phyloP scores from a whole-genome alignment of 2,329 filamentous ascomycete genomes.

The Aspergillus oerlinghausenensis region DNA sequence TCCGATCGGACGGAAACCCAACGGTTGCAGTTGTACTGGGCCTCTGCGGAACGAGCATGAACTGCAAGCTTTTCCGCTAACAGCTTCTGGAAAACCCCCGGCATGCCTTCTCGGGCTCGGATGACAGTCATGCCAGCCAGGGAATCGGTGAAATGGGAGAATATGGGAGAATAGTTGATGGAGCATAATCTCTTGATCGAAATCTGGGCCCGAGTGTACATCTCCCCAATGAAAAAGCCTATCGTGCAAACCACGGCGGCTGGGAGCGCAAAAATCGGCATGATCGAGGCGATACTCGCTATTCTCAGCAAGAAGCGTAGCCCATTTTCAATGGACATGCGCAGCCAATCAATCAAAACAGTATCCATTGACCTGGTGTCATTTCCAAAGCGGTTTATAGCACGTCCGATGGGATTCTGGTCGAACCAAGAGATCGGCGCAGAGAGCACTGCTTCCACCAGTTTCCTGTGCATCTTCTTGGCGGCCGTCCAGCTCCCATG shows the following conservation, averaged over 20 bases:
- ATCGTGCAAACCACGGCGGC: constrained; percentile 44
- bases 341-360: constrained; percentile 41
- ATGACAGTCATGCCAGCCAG: constrained; percentile 50
- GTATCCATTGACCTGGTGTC: constrained; percentile 56
- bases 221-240: constrained; percentile 46
- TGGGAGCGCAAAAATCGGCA: constrained; percentile 50
- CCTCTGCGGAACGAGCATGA: constrained; percentile 46
- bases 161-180: constrained; percentile 51
- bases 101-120: constrained; percentile 48
- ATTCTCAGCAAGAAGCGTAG: constrained; percentile 46
- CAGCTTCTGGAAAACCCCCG: constrained; percentile 45
- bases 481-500: constrained; percentile 56
- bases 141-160: constrained; percentile 54
- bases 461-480: constrained; percentile 48
- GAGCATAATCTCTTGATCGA: constrained; percentile 46
- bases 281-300: constrained; percentile 47
- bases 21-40: constrained; percentile 54
- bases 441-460: constrained; percentile 50
- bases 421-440: constrained; percentile 57
- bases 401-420: constrained; percentile 48
- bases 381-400: constrained; percentile 47
- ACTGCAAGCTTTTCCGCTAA: constrained; percentile 49
- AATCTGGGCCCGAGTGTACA: constrained; percentile 50
- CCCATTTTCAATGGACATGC: constrained; percentile 33
- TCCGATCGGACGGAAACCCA: constrained; percentile 56